Base-by-base conservation (phyloP, 345 rosid genomes). In the Salix purpurea region DNA sequence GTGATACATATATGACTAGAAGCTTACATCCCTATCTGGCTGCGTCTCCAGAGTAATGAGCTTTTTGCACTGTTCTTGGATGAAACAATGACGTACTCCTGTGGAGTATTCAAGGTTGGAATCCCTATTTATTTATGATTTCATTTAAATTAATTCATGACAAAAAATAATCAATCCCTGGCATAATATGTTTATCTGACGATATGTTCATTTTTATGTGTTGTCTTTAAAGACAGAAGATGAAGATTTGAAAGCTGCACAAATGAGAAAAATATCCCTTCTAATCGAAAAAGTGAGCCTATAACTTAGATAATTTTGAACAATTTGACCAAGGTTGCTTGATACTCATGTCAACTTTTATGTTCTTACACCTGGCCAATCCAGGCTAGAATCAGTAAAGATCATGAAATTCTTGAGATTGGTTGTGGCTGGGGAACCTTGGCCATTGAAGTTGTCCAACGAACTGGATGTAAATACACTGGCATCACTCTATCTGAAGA, bases 391-490 rank as follows among this genome's bases (percentile, higher is more conserved):
- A 82, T 95, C 71, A 79, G 72, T 46, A 88, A 86, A 73, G 62
- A 79, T 6, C 91, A 93, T 67, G 91, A 90, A 80, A 84, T 95
- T 82, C 90, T 95, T 12, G 97, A 95, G 78, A 90, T 95, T 58
- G 99, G 99, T 36, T 89, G 89, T 32, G 99, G 99, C 28, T 95
- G 99, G 99, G 99, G 99, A 79, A 82, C 91, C 65, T 86, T 93
- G 26, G 99, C 96, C 46, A 87, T 95, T 44, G 94, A 95, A 85
- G 87, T 90, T 68, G 99, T 95, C 70, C 88, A 80, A 85, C 84
- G 83, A 86, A 95, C 97, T 16, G 94, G 96, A 74, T 95, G 99
- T 86, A 89, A 74, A 79, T 93, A 95, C 79, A 93, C 98, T 0
- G 98, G 98, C 70, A 90, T 95, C 71, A 91, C 98, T 11, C 76